Evolutionary conservation across 345 rosid species (phyloP).

Genomic region (Salix viminalis): DNA sequence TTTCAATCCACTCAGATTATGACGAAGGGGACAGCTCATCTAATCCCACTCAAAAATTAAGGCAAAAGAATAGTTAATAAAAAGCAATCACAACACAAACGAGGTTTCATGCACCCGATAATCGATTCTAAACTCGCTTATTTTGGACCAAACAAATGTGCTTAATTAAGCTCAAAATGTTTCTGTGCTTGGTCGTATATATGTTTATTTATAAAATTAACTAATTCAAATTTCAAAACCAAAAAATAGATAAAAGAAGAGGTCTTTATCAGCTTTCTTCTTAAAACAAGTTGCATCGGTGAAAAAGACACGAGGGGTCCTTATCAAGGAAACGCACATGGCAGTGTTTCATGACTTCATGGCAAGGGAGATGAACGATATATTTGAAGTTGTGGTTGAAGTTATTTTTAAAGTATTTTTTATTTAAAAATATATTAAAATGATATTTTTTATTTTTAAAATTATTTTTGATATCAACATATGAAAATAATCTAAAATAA

Average conservation of each 20-base stretch:
- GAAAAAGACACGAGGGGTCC: neutral
- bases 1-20: conserved; percentile 13
- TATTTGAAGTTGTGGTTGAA: too few species aligned
- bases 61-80: neutral
- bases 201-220: neutral
- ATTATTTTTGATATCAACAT: too few species aligned
- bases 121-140: neutral
- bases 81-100: neutral
- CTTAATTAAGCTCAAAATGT: too few species aligned
- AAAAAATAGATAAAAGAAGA: neutral
- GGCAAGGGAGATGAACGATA: neutral
- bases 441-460: too few species aligned
- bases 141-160: too few species aligned
- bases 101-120: neutral
- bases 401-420: too few species aligned
- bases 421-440: too few species aligned
- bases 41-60: conserved; percentile 5
- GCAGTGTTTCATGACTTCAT: neutral
- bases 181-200: neutral
- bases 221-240: neutral
- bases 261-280: neutral
- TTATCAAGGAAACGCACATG: conserved; percentile 7
- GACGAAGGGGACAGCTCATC: conserved; percentile 25
- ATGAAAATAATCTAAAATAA: too few species aligned
- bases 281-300: neutral